Evolutionary conservation across 2,329 filamentous ascomycete genomes (phyloP), one percentile per base, ranked within the genome.

Genomic region (Lanzia echinophila): DNA sequence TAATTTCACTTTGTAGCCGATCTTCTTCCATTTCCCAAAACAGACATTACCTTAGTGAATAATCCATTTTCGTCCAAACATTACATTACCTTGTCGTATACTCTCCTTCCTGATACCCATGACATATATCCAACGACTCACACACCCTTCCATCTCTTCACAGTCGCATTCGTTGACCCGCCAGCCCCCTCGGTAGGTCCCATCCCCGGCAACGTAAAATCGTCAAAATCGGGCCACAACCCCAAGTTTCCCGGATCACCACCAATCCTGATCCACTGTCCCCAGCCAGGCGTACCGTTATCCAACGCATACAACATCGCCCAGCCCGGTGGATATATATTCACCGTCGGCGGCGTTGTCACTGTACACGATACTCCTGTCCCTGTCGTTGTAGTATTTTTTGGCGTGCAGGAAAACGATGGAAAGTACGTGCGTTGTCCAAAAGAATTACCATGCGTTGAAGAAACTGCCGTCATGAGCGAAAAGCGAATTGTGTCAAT

Each of bases 341-440:
- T 74, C 10, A 73, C 73, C 42, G 73, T 72, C 0, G 81, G 80
- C 2, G 82, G 82, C 2, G 82, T 75, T 1, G 72, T 78, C 3
- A 50, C 41, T 2, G 39, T 32, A 17, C 52, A 54, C 2, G 20
- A 15, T 5, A 32, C 3, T 69, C 2, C 10, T 15, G n/a, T 68
- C 74, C 5, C 56, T 56, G 11, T 33, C 24, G 17, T 58, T 57
- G n/a, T 28, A 33, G 24, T 32, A 12, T 32, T 20, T 7, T 84
- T 67, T 0, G 69, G 33, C 5, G 41, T 17, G n/a, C 53, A 55
- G 8, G 47, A 33, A 10, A 55, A 45, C 0, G 47, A 41, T 0
- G 83, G 83, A 70, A 86, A 82, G 45, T 86, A 66, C 0, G 82
- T 86, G 22, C 84, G 75, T 39, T 80, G 79, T n/a, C 84, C 83